Conservation (phyloP, 2,329 filamentous ascomycete species). For the Neophaeococcomyces mojaviensis region DNA sequence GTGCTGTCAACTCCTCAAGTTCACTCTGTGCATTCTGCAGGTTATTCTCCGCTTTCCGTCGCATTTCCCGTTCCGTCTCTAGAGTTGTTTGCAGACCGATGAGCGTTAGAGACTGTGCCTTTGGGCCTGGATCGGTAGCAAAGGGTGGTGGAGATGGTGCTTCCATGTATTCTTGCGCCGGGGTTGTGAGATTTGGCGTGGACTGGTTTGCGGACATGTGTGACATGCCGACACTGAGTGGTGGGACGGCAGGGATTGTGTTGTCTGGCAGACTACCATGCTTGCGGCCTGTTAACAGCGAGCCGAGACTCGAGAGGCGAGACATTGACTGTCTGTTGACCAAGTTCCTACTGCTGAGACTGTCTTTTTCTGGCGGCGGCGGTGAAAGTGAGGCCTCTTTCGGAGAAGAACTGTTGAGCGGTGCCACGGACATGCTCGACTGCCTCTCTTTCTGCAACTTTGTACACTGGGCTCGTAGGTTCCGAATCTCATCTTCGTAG, state of each 20-base stretch:
- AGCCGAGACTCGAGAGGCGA: constrained; percentile 20
- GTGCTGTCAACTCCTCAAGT: constrained; percentile 54
- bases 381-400: constrained; percentile 8
- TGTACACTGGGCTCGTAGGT: constrained; percentile 31
- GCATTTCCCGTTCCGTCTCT: constrained; percentile 46
- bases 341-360: background rate
- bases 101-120: constrained; percentile 27
- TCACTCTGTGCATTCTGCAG: constrained; percentile 49
- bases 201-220: constrained; percentile 22
- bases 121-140: constrained; percentile 7
- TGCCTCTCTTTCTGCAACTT: constrained; percentile 15
- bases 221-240: constrained; percentile 16
- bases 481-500: constrained; percentile 56
- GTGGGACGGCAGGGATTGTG: constrained; percentile 35
- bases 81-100: constrained; percentile 46
- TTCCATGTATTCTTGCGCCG: constrained; percentile 12
- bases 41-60: constrained; percentile 51
- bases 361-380: constrained; percentile 13
- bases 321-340: constrained; percentile 13
- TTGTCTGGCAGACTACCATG: no score
- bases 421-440: constrained; percentile 8
- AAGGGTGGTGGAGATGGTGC: constrained; percentile 10
- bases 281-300: constrained; percentile 23
- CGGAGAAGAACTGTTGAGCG: constrained; percentile 7
- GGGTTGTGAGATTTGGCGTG: constrained; percentile 22